Evolutionary conservation across 306 rosid genomes (phyloP).

Genomic region (Castanea mollissima): DNA sequence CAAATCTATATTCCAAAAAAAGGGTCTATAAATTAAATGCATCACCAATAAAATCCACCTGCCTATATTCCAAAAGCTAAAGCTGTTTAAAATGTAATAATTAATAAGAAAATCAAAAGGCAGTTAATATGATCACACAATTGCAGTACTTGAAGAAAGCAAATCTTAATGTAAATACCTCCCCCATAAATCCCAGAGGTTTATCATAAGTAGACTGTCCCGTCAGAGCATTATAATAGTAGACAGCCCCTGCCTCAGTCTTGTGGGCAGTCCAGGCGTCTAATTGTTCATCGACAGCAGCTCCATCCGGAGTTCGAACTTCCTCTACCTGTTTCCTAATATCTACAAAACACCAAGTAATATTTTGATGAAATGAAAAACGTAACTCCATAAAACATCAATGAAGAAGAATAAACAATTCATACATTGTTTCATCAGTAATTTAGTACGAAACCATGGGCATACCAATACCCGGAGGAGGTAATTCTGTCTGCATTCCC

Average conservation of each 20-base stretch:
- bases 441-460: slow-evolving; percentile 7
- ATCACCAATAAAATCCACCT: too few species aligned
- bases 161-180: slow-evolving; percentile 55
- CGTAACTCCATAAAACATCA: slow-evolving; percentile 16
- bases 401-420: neutral
- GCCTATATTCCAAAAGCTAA: too few species aligned
- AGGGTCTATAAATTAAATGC: too few species aligned
- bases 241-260: slow-evolving; percentile 72
- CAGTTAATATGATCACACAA: neutral
- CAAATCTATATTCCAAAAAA: too few species aligned
- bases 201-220: slow-evolving; percentile 83
- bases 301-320: slow-evolving; percentile 28
- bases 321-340: slow-evolving; percentile 42
- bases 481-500: slow-evolving; percentile 45
- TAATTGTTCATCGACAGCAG: slow-evolving; percentile 43
- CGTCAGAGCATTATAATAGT: slow-evolving; percentile 86
- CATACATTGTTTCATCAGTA: slow-evolving; percentile 28
- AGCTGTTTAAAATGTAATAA: neutral
- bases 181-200: slow-evolving; percentile 79
- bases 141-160: neutral
- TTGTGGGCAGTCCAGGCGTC: slow-evolving; percentile 97
- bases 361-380: slow-evolving; percentile 15
- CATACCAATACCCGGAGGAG: slow-evolving; percentile 58
- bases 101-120: neutral
- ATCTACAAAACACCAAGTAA: slow-evolving; percentile 41